Evolutionary conservation across 371 early-diverging fungal genomes (phyloP).

Genomic region (Zychaea mexicana): DNA sequence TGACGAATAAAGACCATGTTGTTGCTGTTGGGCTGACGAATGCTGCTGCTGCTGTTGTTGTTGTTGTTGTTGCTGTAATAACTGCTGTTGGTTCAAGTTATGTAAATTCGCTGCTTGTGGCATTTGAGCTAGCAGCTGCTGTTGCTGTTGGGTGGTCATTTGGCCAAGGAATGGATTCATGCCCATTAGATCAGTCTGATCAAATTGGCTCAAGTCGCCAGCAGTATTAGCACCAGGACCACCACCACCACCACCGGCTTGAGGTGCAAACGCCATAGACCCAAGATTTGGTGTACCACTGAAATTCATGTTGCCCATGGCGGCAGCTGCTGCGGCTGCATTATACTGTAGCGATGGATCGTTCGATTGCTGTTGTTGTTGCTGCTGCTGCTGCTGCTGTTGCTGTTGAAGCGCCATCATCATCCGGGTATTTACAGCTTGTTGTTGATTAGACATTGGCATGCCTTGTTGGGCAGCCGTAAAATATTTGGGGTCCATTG

Average conservation of each 20-base stretch:
- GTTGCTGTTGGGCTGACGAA: not conserved
- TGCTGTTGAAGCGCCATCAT: conserved; percentile 43
- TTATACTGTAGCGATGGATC: conserved; percentile 19
- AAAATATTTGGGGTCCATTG: conserved; percentile 51
- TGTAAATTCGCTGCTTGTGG: conserved; percentile 5
- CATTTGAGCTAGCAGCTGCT: conserved; percentile 8
- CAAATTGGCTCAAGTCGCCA: conserved; percentile 23
- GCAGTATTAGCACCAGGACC: not conserved
- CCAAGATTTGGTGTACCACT: conserved; percentile 27
- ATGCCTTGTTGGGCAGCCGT: conserved; percentile 35
- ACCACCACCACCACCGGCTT: not conserved
- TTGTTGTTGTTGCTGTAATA: conserved; percentile 1
- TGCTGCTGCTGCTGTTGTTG: conserved; percentile 5
- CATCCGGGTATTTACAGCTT: conserved; percentile 27
- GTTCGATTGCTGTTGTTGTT: conserved; percentile 21
- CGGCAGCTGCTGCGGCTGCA: conserved; percentile 6
- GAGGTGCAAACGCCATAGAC: conserved; percentile 26
- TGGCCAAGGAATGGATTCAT: conserved; percentile 21
- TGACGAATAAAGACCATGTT: not conserved
- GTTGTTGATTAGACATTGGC: conserved; percentile 28
- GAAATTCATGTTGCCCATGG: conserved; percentile 13
- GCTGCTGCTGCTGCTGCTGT: conserved; percentile 29
- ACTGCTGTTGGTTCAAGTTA: not conserved
- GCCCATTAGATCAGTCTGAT: conserved; percentile 29
- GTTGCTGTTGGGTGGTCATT: conserved; percentile 29